Percentiles rank a stretch among this genome's conserved stretches.
These are phyloP conservation scores for Nicotiana benthamiana DNA, from an alignment of 257 asterid species.

Conservation along the genomic window DNA sequence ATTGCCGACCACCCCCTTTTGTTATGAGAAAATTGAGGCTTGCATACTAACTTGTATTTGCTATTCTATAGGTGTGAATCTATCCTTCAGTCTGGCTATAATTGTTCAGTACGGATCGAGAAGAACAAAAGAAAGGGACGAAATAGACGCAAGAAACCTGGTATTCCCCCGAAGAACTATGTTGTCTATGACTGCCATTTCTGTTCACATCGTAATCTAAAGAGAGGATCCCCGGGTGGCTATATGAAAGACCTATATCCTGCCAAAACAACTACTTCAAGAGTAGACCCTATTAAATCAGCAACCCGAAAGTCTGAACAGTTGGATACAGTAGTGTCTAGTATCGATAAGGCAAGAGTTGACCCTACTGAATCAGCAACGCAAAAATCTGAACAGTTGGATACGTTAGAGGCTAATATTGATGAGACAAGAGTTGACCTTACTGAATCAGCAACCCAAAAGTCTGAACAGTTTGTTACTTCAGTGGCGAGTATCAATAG, in stretches of 20 bases:
- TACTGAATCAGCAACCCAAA: background rate
- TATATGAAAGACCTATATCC: slow-evolving; percentile 45
- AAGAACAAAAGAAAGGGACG: slow-evolving; percentile 30
- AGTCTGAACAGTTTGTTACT: background rate
- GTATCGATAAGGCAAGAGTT: background rate
- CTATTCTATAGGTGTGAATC: slow-evolving; percentile 56
- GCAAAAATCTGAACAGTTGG: background rate
- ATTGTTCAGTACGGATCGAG: slow-evolving; percentile 51
- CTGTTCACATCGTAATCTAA: slow-evolving; percentile 51
- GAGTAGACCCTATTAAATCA: slow-evolving; percentile 10
- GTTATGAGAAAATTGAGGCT: background rate
- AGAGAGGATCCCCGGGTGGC: slow-evolving; percentile 68
- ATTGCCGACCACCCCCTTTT: background rate
- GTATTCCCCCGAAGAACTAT: slow-evolving; percentile 29
- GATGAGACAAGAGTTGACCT: background rate
- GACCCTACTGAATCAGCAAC: background rate
- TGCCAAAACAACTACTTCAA: slow-evolving; percentile 26
- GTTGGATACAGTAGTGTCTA: background rate
- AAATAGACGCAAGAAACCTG: slow-evolving; percentile 28
- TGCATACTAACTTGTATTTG: background rate
- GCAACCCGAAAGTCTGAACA: slow-evolving; percentile 4
- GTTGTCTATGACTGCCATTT: slow-evolving; percentile 58
- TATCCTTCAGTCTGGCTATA: slow-evolving; percentile 58
- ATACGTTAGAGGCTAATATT: background rate
- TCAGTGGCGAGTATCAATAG: background rate